phyloP scores from a whole-genome alignment of 768 basidiomycete genomes.

The Hydnomerulius pinastri region DNA sequence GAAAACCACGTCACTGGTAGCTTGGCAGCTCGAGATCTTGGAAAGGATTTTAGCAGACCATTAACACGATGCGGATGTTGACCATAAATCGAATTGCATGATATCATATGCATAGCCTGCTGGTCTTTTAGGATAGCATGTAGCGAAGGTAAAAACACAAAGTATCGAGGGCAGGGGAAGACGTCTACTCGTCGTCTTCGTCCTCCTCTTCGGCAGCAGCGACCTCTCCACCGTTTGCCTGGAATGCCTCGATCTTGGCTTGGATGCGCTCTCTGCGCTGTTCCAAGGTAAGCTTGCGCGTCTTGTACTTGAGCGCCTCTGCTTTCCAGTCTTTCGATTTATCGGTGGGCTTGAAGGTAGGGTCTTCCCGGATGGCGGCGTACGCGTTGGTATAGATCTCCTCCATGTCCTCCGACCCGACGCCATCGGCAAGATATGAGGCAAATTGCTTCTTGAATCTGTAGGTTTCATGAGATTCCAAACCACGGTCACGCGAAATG shows the following conservation, averaged over 20 bases:
- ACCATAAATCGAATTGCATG: conserved; percentile 14
- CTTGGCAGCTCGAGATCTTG: conserved; percentile 58
- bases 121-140: conserved; percentile 11
- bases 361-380: conserved; percentile 95
- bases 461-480: conserved; percentile 10
- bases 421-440: conserved; percentile 90
- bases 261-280: conserved; percentile 82
- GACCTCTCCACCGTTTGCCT: conserved; percentile 54
- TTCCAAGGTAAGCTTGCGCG: conserved; percentile 66
- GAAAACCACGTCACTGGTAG: conserved; percentile 40
- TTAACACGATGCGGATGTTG: conserved; percentile 13
- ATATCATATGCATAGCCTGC: conserved; percentile 21
- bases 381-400: conserved; percentile 93
- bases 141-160: conserved; percentile 1
- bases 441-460: conserved; percentile 99
- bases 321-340: conserved; percentile 92
- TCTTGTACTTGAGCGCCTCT: conserved; percentile 74
- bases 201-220: conserved; percentile 48
- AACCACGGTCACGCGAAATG: background rate
- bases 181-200: conserved; percentile 57
- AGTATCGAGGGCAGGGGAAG: background rate
- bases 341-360: conserved; percentile 84
- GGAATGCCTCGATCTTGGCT: conserved; percentile 89
- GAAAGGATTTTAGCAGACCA: conserved; percentile 35
- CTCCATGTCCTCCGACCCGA: conserved; percentile 96